These are phyloP conservation scores for Spinacia oleracea DNA, from an alignment of 179 eudicot genomes.

Conservation along the genomic window DNA sequence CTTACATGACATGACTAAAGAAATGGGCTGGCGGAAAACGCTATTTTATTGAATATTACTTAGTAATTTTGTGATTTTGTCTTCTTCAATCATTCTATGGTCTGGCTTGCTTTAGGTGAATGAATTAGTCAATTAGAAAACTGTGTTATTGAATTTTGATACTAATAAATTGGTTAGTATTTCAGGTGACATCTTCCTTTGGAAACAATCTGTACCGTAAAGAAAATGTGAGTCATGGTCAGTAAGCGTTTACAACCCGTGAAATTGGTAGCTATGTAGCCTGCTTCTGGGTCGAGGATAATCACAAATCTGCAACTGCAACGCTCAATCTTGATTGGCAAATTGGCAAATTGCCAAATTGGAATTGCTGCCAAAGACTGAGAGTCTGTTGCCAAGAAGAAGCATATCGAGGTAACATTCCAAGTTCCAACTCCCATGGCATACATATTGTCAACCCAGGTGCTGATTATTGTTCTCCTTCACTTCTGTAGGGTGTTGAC, in stretches of 20 bases:
- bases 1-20: too few species aligned
- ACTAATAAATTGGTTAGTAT: background rate
- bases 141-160: background rate
- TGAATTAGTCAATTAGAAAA: background rate
- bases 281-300: conserved; percentile 72
- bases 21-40: too few species aligned
- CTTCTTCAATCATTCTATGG: too few species aligned
- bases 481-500: conserved; percentile 70
- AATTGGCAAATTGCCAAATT: conserved; percentile 74
- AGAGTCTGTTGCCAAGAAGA: conserved; percentile 84
- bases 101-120: too few species aligned
- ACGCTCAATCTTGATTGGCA: conserved; percentile 83
- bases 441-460: too few species aligned
- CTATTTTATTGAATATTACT: too few species aligned
- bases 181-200: conserved; percentile 83
- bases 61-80: too few species aligned
- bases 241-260: conserved; percentile 77
- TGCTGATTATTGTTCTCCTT: too few species aligned
- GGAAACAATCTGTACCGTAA: conserved; percentile 62
- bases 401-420: conserved; percentile 82
- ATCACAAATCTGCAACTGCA: conserved; percentile 54
- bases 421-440: too few species aligned
- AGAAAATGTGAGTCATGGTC: conserved; percentile 79
- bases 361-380: conserved; percentile 92
- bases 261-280: conserved; percentile 81